Percentiles rank a stretch among this genome's conserved stretches.
Evolutionary conservation across 768 basidiomycete genomes (phyloP).

Genomic region (Zangia roseola): DNA sequence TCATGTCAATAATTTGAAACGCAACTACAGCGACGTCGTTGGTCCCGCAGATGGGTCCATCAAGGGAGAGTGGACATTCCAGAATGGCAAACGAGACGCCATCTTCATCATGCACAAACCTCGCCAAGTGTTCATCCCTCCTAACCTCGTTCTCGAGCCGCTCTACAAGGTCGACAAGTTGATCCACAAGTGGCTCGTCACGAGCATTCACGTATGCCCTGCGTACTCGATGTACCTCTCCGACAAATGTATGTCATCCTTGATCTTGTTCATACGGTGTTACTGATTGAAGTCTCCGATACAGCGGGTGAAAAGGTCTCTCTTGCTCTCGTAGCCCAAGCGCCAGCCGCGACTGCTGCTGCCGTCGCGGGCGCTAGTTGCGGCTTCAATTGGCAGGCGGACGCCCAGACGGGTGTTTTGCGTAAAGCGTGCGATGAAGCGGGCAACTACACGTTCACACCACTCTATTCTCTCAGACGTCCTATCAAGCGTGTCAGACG

Average conservation of each 20-base stretch:
- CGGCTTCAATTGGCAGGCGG: conserved; percentile 14
- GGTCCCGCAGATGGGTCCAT: conserved; percentile 26
- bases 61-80: conserved; percentile 34
- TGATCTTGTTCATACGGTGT: background rate
- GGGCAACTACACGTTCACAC: conserved; percentile 20
- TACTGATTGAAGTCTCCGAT: background rate
- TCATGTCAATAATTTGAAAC: background rate
- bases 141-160: conserved; percentile 19
- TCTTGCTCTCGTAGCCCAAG: conserved; percentile 19
- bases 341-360: background rate
- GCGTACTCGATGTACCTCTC: conserved; percentile 35
- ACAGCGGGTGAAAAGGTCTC: conserved; percentile 26
- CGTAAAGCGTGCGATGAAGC: conserved; percentile 19
- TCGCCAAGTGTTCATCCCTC: conserved; percentile 20
- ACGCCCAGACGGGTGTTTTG: conserved; percentile 17
- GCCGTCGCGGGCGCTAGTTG: background rate
- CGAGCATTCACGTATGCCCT: conserved; percentile 29
- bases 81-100: conserved; percentile 27
- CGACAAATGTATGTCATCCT: conserved; percentile 18
- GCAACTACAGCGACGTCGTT: conserved; percentile 5
- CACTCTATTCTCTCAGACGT: conserved; percentile 21
- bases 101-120: conserved; percentile 34
- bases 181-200: conserved; percentile 32
- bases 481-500: conserved; percentile 5
- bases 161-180: conserved; percentile 29